These are phyloP conservation scores for Rhizoclosmatium globosum DNA, from an alignment of 192 early-diverging fungal species.

Conservation along the genomic window DNA sequence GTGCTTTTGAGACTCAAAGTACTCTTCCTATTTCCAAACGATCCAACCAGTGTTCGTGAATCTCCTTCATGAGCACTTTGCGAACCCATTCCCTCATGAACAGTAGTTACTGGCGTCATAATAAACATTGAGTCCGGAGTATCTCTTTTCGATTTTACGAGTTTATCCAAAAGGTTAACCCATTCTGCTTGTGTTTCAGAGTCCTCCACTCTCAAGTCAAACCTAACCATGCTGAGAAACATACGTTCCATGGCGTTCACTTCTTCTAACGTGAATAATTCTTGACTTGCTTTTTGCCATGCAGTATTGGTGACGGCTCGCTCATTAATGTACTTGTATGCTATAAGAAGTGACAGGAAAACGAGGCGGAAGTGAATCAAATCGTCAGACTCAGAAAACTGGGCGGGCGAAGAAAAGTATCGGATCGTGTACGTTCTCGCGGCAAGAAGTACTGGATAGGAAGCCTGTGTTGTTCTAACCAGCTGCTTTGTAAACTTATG, in stretches of 20 bases:
- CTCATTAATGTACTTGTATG: slow-evolving; percentile 68
- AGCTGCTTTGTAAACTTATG: not conserved
- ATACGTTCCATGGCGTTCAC: slow-evolving; percentile 72
- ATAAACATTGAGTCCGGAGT: not conserved
- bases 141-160: too few species aligned
- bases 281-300: slow-evolving; percentile 63
- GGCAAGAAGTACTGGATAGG: not conserved
- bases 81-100: not conserved
- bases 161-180: not conserved
- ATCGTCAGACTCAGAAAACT: too few species aligned
- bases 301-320: slow-evolving; percentile 66
- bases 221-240: slow-evolving; percentile 46
- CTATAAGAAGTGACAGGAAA: slow-evolving; percentile 60
- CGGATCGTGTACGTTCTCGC: slow-evolving; percentile 15
- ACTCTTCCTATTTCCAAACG: too few species aligned
- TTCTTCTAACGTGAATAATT: slow-evolving; percentile 62
- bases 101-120: not conserved
- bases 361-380: slow-evolving; percentile 54
- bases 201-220: slow-evolving; percentile 19
- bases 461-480: not conserved
- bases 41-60: too few species aligned
- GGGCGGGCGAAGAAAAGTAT: not conserved
- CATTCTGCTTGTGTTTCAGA: slow-evolving; percentile 10
- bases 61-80: too few species aligned
- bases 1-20: too few species aligned